phyloP scores from a whole-genome alignment of 768 basidiomycete genomes.

The Rhodotorula kratochvilovae region DNA sequence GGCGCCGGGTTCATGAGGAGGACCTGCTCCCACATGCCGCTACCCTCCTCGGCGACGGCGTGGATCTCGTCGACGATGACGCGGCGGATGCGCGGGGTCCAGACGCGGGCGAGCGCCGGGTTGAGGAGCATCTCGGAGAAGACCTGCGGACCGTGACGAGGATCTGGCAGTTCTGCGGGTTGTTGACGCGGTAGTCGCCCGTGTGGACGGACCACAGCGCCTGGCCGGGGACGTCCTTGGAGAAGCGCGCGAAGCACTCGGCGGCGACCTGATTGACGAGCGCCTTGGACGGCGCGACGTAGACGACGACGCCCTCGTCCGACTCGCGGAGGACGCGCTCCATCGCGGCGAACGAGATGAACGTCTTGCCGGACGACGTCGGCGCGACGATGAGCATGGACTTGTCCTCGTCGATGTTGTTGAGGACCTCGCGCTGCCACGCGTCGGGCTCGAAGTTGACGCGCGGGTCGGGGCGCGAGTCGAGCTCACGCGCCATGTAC shows the following conservation, averaged over 20 bases:
- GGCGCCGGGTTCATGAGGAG: constrained; percentile 63
- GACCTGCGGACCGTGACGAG: constrained; percentile 71
- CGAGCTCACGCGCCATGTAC: constrained; percentile 69
- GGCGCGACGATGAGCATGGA: constrained; percentile 61
- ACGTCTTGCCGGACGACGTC: constrained; percentile 58
- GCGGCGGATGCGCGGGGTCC: constrained; percentile 64
- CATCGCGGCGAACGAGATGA: constrained; percentile 74
- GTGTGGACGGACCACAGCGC: constrained; percentile 47
- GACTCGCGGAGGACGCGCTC: constrained; percentile 61
- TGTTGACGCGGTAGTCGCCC: constrained; percentile 39
- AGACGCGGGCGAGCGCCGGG: constrained; percentile 59
- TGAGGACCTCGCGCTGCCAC: constrained; percentile 65
- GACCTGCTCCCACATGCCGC: constrained; percentile 71
- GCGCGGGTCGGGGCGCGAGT: constrained; percentile 54
- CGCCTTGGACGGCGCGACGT: constrained; percentile 71
- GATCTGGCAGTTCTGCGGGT: constrained; percentile 63
- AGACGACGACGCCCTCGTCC: constrained; percentile 65
- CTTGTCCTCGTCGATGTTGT: constrained; percentile 58
- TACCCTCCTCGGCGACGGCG: constrained; percentile 65
- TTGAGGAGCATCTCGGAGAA: constrained; percentile 66
- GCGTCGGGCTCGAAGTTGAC: constrained; percentile 65
- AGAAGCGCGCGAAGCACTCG: constrained; percentile 57
- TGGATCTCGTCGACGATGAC: constrained; percentile 65
- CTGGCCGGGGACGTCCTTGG: constrained; percentile 60
- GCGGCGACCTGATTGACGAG: constrained; percentile 64